These are phyloP conservation scores for Sphaerulina vaccinii DNA, from an alignment of 2,329 filamentous ascomycete genomes.

Conservation along the genomic window DNA sequence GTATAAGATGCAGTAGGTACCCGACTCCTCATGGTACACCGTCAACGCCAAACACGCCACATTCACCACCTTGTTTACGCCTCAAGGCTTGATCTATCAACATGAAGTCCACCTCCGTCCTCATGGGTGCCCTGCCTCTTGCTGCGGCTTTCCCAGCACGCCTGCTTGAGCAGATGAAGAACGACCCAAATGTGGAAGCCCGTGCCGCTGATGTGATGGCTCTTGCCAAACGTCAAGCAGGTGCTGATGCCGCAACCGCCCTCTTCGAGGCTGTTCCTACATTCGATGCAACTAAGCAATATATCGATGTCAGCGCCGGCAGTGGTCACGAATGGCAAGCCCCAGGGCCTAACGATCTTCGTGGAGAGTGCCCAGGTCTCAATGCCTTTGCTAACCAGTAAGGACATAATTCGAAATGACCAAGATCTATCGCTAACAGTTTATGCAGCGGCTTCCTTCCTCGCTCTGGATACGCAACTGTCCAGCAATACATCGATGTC, in stretches of 20 bases:
- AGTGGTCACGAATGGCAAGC: conserved; percentile 33
- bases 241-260: conserved; percentile 25
- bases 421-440: background rate
- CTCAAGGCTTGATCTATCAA: conserved; percentile 3
- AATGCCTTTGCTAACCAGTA: conserved; percentile 32
- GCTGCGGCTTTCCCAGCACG: conserved; percentile 20
- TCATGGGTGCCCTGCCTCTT: conserved; percentile 17
- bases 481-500: conserved; percentile 31
- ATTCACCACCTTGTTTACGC: background rate
- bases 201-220: conserved; percentile 15
- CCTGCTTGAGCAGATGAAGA: conserved; percentile 17
- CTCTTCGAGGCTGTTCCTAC: conserved; percentile 31
- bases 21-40: background rate
- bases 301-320: conserved; percentile 27
- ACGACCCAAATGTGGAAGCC: conserved; percentile 19
- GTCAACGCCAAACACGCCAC: too few species aligned
- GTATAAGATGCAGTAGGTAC: background rate
- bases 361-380: conserved; percentile 33
- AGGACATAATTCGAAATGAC: background rate
- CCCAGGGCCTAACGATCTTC: conserved; percentile 31
- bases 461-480: conserved; percentile 34
- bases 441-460: conserved; percentile 28
- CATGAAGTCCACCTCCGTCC: conserved; percentile 23
- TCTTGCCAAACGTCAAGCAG: conserved; percentile 24
- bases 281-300: conserved; percentile 34